Evolutionary conservation across 306 rosid species (phyloP), one percentile per base, ranked within the genome.

Genomic region (Lotus japonicus): DNA sequence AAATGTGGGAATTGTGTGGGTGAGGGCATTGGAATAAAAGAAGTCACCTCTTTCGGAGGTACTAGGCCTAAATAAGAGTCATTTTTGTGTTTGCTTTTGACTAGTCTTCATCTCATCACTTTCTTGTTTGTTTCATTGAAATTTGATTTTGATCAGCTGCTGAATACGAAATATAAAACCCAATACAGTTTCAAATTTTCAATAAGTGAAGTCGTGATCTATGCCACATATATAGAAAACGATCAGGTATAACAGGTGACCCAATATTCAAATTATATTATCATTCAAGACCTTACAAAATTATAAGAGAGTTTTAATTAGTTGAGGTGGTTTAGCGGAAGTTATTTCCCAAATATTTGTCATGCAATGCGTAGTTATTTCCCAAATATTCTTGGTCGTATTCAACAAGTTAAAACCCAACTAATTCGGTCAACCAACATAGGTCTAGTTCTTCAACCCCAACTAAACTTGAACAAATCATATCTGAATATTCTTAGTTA

Each of bases 381-480:
- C 11, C 66, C 45, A n/a, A 28, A 15, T 31, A 52, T 1, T 21
- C 26, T 21, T 21, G 26, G 26, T 21, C 26, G 26, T 21, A 21
- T 21, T 3, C 26, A 6, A 68, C 64, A 66, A 79, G 73, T 64
- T 74, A 69, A 56, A 53, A 28, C 67, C 18, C 80, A 64, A 59
- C 76, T 49, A 80, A 63, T 68, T 70, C 11, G 86, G 82, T 71
- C 85, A 85, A 74, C 82, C 59, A 85, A 77, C 77, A 5, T 33
- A 55, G 64, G 51, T 64, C 59, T 73, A 31, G 17, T 44, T 16
- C 67, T 55, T 49, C 62, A 48, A 16, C 72, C 68, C 68, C 77
- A 82, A 68, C 75, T 46, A 71, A 76, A 59, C 64, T 72, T 21
- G 46, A 84, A 48, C 76, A 33, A 74, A 68, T 12, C 50, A 11